Percentiles rank a stretch among this genome's conserved stretches.
These are phyloP conservation scores for Aspergillus hortae DNA, from an alignment of 2,329 filamentous ascomycete species.

Conservation along the genomic window DNA sequence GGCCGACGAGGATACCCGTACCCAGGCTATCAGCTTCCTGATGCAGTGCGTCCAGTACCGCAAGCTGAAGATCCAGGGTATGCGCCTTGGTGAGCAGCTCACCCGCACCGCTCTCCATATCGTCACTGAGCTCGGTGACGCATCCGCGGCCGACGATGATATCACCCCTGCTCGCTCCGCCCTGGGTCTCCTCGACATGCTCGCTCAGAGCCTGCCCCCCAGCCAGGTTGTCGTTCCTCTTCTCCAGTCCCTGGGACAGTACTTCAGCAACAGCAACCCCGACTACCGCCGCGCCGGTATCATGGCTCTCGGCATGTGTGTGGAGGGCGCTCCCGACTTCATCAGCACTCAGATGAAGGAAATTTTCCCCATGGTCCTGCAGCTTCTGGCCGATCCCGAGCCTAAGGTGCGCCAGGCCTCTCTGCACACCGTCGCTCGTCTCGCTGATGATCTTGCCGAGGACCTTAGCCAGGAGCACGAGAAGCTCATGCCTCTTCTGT, in stretches of 20 bases:
- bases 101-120: slow-evolving; percentile 86
- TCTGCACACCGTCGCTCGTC: slow-evolving; percentile 78
- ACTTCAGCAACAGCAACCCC: slow-evolving; percentile 70
- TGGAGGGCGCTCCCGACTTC: slow-evolving; percentile 96
- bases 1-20: slow-evolving; percentile 78
- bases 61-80: slow-evolving; percentile 90
- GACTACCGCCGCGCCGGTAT: slow-evolving; percentile 87
- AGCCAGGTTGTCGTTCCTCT: slow-evolving; percentile 92
- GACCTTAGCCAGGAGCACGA: slow-evolving; percentile 84
- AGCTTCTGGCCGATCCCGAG: slow-evolving; percentile 78
- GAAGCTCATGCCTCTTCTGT: slow-evolving; percentile 74
- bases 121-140: slow-evolving; percentile 77
- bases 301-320: slow-evolving; percentile 85
- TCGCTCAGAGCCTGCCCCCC: slow-evolving; percentile 82
- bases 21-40: slow-evolving; percentile 88
- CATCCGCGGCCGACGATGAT: slow-evolving; percentile 70
- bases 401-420: slow-evolving; percentile 81
- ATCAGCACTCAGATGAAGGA: slow-evolving; percentile 86
- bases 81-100: slow-evolving; percentile 81
- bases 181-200: slow-evolving; percentile 81
- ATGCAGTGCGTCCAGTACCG: slow-evolving; percentile 89
- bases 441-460: slow-evolving; percentile 90
- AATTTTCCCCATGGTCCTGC: slow-evolving; percentile 80
- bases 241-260: slow-evolving; percentile 78
- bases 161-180: slow-evolving; percentile 81